A percentile compares a stretch with the other conserved stretches of the same genome.
Evolutionary conservation across 192 early-diverging fungal genomes (phyloP).

Genomic region (Coemansia umbellata): DNA sequence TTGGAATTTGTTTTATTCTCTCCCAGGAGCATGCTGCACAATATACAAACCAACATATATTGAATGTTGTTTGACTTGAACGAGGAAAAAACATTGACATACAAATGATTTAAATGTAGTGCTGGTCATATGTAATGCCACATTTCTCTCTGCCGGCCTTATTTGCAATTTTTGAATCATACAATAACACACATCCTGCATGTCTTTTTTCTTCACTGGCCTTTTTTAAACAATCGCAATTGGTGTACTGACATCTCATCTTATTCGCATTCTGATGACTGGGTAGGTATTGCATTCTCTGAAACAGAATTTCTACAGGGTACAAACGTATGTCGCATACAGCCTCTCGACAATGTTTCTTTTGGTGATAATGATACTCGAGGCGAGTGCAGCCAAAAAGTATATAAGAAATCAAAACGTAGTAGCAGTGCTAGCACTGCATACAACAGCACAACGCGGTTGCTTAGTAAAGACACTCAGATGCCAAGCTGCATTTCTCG

Average conservation of each 20-base stretch:
- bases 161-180: not conserved
- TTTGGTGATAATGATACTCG: not conserved
- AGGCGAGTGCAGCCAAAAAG: not conserved
- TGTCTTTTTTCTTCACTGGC: too few relatives aligned
- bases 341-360: not conserved
- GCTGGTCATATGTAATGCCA: not conserved
- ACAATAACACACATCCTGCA: not conserved
- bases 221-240: too few relatives aligned
- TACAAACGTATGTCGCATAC: conserved; percentile 32
- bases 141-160: not conserved
- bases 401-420: not conserved
- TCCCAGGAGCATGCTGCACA: too few relatives aligned
- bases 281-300: conserved; percentile 40
- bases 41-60: too few relatives aligned
- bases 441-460: not conserved
- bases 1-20: too few relatives aligned
- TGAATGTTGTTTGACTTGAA: too few relatives aligned
- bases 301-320: conserved; percentile 30
- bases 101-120: too few relatives aligned
- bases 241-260: too few relatives aligned
- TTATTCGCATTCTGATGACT: not conserved
- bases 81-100: too few relatives aligned
- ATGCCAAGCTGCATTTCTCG: not conserved
- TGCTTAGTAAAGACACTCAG: not conserved
- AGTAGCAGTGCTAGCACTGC: not conserved